Evolutionary conservation across 2,329 filamentous ascomycete genomes (phyloP).

Genomic region (Colletotrichum orchidophilum): DNA sequence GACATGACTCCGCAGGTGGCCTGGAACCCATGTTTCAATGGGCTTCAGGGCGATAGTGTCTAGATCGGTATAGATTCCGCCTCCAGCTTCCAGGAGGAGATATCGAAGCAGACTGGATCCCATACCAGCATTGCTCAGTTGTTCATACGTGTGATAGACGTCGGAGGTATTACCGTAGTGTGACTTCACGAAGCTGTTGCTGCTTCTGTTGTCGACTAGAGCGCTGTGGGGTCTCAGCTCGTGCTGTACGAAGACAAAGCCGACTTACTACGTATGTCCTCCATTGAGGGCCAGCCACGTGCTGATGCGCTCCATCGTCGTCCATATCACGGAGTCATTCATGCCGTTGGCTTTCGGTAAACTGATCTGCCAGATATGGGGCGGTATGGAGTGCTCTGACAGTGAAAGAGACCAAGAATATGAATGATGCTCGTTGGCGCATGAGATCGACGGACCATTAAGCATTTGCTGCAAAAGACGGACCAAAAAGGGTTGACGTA

Average conservation of each 20-base stretch:
- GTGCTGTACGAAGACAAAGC: background rate
- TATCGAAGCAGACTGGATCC: conserved; percentile 76
- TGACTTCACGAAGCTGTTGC: conserved; percentile 37
- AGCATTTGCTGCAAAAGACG: too few species aligned
- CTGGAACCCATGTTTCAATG: conserved; percentile 46
- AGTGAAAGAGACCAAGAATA: too few species aligned
- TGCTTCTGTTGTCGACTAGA: conserved; percentile 39
- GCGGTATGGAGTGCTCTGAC: conserved; percentile 13
- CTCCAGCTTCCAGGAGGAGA: conserved; percentile 77
- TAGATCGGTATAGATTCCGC: conserved; percentile 74
- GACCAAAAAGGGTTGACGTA: too few species aligned
- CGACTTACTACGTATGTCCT: conserved; percentile 7
- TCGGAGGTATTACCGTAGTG: conserved; percentile 33
- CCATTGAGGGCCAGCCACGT: conserved; percentile 34
- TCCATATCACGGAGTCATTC: conserved; percentile 5
- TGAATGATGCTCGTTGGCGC: too few species aligned
- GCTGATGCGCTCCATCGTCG: background rate
- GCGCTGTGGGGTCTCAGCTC: conserved; percentile 31
- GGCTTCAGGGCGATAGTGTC: conserved; percentile 48
- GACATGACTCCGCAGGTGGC: conserved; percentile 18
- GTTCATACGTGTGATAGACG: conserved; percentile 37
- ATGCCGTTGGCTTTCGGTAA: conserved; percentile 24
- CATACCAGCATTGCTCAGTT: conserved; percentile 45
- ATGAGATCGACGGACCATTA: too few species aligned
- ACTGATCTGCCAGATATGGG: conserved; percentile 34